These are phyloP conservation scores for Mycena amicta DNA, from an alignment of 768 basidiomycete species.

Conservation along the genomic window DNA sequence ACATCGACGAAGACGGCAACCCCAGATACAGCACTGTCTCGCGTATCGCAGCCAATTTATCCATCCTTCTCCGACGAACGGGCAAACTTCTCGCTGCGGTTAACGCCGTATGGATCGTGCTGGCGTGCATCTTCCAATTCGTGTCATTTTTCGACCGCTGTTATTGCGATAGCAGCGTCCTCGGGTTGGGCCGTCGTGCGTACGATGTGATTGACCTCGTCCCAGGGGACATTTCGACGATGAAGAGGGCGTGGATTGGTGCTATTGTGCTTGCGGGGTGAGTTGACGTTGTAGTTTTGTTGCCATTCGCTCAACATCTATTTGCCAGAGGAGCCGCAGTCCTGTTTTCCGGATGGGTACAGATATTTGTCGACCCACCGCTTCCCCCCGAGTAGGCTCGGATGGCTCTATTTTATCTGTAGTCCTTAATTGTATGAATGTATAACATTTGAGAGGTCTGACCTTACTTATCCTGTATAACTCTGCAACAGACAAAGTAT, in stretches of 20 bases:
- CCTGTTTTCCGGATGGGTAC: neutral
- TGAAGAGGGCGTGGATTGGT: constrained; percentile 39
- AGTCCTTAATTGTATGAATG: too few species aligned
- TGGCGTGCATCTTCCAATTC: constrained; percentile 35
- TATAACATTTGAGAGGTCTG: too few species aligned
- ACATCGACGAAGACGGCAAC: neutral
- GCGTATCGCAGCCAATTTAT: constrained; percentile 21
- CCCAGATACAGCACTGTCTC: neutral
- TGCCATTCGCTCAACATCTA: neutral
- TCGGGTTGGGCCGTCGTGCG: constrained; percentile 28
- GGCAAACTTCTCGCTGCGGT: constrained; percentile 32
- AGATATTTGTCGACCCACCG: constrained; percentile 13
- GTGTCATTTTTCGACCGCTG: constrained; percentile 36
- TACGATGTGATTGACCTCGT: constrained; percentile 32
- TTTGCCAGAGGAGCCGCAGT: constrained; percentile 5
- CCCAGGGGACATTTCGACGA: constrained; percentile 25
- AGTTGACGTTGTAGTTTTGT: neutral
- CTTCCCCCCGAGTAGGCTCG: constrained; percentile 8
- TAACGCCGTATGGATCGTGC: constrained; percentile 36
- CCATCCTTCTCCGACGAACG: constrained; percentile 31
- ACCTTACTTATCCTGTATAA: too few species aligned
- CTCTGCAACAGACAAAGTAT: too few species aligned
- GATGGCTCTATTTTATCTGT: too few species aligned
- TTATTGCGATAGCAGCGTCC: constrained; percentile 39
- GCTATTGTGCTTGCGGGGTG: constrained; percentile 33